Evolutionary conservation across 495 filamentous ascomycete species (phyloP).

Genomic region (Oleoguttula mirabilis): DNA sequence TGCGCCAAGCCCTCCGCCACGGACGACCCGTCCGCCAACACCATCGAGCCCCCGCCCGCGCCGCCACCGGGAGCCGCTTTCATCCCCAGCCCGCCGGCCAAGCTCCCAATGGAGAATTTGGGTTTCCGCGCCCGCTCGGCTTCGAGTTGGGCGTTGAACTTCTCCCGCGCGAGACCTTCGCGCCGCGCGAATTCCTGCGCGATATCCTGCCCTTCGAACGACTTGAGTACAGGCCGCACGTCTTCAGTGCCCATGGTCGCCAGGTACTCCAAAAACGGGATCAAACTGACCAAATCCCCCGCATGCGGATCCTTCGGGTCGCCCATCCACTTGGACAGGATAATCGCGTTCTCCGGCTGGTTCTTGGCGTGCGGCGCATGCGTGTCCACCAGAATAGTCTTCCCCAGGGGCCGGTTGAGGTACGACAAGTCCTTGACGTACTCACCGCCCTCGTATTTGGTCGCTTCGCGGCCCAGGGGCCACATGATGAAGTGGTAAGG

Average conservation of each 20-base stretch:
- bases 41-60: slow-evolving; percentile 22
- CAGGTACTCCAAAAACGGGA: slow-evolving; percentile 93
- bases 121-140: slow-evolving; percentile 54
- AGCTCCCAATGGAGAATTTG: slow-evolving; percentile 39
- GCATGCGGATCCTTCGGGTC: slow-evolving; percentile 50
- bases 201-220: slow-evolving; percentile 75
- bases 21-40: slow-evolving; percentile 53
- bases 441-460: slow-evolving; percentile 86
- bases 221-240: slow-evolving; percentile 70
- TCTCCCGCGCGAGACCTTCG: not conserved
- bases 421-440: slow-evolving; percentile 97
- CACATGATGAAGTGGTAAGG: slow-evolving; percentile 94
- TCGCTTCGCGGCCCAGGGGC: slow-evolving; percentile 89
- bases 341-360: slow-evolving; percentile 89
- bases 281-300: slow-evolving; percentile 71
- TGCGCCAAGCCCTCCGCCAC: slow-evolving; percentile 62
- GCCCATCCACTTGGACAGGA: slow-evolving; percentile 82
- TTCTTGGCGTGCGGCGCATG: slow-evolving; percentile 62
- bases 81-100: slow-evolving; percentile 62
- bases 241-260: slow-evolving; percentile 84
- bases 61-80: slow-evolving; percentile 34
- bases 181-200: slow-evolving; percentile 77
- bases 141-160: slow-evolving; percentile 39
- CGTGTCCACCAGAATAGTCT: slow-evolving; percentile 87
- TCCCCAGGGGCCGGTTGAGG: slow-evolving; percentile 87